Evolutionary conservation across 495 filamentous ascomycete genomes (phyloP), one percentile per base, ranked within the genome.

Genomic region (Sphaerosporella brunnea): DNA sequence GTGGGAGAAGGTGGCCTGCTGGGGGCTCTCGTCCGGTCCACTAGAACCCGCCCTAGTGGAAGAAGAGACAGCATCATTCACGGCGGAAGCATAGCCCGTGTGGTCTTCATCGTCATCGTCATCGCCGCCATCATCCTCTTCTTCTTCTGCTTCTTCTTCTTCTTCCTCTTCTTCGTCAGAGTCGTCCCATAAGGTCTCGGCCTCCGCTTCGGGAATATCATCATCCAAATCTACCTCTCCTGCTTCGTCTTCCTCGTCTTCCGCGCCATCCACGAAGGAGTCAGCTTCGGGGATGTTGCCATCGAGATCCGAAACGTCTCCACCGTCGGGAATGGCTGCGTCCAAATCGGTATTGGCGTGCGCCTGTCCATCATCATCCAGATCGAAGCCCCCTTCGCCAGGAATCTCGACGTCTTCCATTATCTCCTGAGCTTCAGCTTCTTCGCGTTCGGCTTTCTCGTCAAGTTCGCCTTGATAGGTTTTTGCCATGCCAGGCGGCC

Each of bases 381-480:
- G 53, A 45, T 53, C 61, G 37, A 53, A 53, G 23, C 47, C 51
- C 26, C 61, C 58, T 40, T 58, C 50, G 18, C 53, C 70, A 2
- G 73, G 77, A 10, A 78, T 69, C 47, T 78, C 77, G 44, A 66
- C 67, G 13, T 75, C 73, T 38, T 74, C 73, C 7, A 78, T 68
- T 63, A 73, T 69, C 55, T 84, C 81, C n/a, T 79, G 70, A 24
- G 32, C 34, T 47, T 80, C 60, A 0, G 75, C 78, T 44, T 78
- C 77, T 39, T 79, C 70, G n/a, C 82, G 77, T 61, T 92, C 84
- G 54, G 82, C 78, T 32, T 77, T 69, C 66, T 92, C 84, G 16
- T 79, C 74, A 21, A 77, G 69, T 68, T 88, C 84, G 57, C 86
- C 84, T 48, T 81, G 73, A 53, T 84, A 69, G 8, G 83, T 85